phyloP scores from a whole-genome alignment of 345 rosid genomes.

The Linum lewisii region DNA sequence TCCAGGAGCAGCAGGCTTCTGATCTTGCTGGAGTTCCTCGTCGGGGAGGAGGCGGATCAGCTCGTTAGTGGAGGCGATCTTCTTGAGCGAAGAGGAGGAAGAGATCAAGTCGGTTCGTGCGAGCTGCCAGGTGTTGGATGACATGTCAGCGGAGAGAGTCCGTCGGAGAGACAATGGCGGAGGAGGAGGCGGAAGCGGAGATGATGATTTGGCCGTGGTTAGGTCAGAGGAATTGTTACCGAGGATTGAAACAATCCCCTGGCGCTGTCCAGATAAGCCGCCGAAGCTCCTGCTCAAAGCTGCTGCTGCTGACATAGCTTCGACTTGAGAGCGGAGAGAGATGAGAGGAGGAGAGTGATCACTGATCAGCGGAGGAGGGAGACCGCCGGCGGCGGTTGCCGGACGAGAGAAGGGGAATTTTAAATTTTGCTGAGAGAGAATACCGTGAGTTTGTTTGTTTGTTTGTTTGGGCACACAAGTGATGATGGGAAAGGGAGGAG shows the following conservation, averaged over 20 bases:
- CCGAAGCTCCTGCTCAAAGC: slow-evolving; percentile 13
- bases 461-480: slow-evolving; percentile 2
- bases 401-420: not conserved
- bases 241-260: slow-evolving; percentile 77
- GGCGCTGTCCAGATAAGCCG: slow-evolving; percentile 24
- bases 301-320: not conserved
- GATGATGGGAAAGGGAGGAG: slow-evolving; percentile 17
- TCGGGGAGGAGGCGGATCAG: slow-evolving; percentile 22
- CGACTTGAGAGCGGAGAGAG: too few species aligned
- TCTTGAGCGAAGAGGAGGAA: slow-evolving; percentile 35
- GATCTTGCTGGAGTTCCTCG: slow-evolving; percentile 11
- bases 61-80: slow-evolving; percentile 45
- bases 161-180: slow-evolving; percentile 38
- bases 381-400: slow-evolving; percentile 41
- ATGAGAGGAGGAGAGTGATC: too few species aligned
- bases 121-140: slow-evolving; percentile 54
- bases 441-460: not conserved
- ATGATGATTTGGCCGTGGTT: slow-evolving; percentile 15
- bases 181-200: slow-evolving; percentile 6
- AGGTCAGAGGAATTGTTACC: slow-evolving; percentile 29
- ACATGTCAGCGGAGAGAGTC: slow-evolving; percentile 82
- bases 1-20: slow-evolving; percentile 13
- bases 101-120: slow-evolving; percentile 20
- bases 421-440: not conserved
- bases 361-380: slow-evolving; percentile 7